phyloP scores from a whole-genome alignment of 106 monocot species.

The Agapanthus africanus region DNA sequence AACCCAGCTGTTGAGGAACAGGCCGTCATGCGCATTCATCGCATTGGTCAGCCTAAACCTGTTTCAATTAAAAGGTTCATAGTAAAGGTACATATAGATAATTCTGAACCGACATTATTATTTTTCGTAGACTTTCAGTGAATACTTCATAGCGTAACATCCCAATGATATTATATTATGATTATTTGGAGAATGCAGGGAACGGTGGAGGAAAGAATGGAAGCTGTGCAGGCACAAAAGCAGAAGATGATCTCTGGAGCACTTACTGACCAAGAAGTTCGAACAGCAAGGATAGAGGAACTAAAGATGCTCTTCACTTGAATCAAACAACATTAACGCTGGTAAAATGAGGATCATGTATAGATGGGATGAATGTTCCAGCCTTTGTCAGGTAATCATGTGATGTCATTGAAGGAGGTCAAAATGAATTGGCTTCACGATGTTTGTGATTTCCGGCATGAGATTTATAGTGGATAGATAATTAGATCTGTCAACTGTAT shows the following conservation, averaged over 20 bases:
- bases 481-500: neutral
- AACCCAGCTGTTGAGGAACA: conserved; percentile 99
- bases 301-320: conserved; percentile 87
- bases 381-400: neutral
- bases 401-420: neutral
- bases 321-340: neutral
- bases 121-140: too few species aligned
- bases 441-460: neutral
- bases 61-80: conserved; percentile 90
- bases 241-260: conserved; percentile 90
- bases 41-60: conserved; percentile 80
- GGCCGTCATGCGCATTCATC: conserved; percentile 93
- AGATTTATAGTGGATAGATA: neutral
- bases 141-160: too few species aligned
- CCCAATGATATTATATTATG: neutral
- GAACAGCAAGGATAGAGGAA: conserved; percentile 84
- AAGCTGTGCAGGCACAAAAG: conserved; percentile 78
- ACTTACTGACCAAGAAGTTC: conserved; percentile 84
- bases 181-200: conserved; percentile 30
- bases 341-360: neutral
- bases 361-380: neutral
- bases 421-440: neutral
- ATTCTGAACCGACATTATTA: too few species aligned
- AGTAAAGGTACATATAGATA: conserved; percentile 50
- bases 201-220: conserved; percentile 93